Evolutionary conservation across 2,329 filamentous ascomycete species (phyloP).

Genomic region (Scleromitrula shiraiana): DNA sequence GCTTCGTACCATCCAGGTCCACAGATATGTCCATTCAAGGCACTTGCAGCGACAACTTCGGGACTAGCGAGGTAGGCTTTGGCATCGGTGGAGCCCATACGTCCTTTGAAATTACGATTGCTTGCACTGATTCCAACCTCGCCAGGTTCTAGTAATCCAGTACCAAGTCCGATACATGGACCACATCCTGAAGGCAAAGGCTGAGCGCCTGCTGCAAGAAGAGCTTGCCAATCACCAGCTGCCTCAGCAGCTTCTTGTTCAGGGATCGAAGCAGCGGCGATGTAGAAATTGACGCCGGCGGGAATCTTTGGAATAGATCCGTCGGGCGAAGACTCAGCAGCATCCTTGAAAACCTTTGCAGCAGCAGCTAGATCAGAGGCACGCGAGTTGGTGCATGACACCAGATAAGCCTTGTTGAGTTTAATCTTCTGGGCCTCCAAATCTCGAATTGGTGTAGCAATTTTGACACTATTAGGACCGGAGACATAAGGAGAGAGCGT

Average conservation of each 20-base stretch:
- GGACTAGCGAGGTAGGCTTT: constrained; percentile 83
- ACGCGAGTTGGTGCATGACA: constrained; percentile 84
- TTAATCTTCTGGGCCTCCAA: constrained; percentile 68
- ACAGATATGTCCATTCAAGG: constrained; percentile 61
- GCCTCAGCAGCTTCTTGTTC: constrained; percentile 76
- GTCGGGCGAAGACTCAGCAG: constrained; percentile 51
- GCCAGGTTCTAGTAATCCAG: constrained; percentile 70
- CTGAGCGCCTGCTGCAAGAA: constrained; percentile 72
- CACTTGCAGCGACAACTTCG: constrained; percentile 87
- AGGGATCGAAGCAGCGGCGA: constrained; percentile 72
- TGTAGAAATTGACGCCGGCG: constrained; percentile 73
- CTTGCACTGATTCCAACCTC: constrained; percentile 78
- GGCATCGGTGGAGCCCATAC: constrained; percentile 75
- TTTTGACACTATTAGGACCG: constrained; percentile 86
- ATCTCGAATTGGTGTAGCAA: constrained; percentile 68
- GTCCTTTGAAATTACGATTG: constrained; percentile 87
- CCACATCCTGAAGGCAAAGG: constrained; percentile 67
- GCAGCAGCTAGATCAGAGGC: constrained; percentile 75
- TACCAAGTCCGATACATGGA: constrained; percentile 77
- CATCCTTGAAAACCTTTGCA: constrained; percentile 77
- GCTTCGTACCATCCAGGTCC: constrained; percentile 73
- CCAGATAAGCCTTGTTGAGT: constrained; percentile 77
- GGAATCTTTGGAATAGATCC: constrained; percentile 58
- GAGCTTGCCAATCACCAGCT: constrained; percentile 74
- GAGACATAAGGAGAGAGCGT: constrained; percentile 78